Conservation (phyloP, 1,139 yeast species). For the Protomyces arabidopsidicola region DNA sequence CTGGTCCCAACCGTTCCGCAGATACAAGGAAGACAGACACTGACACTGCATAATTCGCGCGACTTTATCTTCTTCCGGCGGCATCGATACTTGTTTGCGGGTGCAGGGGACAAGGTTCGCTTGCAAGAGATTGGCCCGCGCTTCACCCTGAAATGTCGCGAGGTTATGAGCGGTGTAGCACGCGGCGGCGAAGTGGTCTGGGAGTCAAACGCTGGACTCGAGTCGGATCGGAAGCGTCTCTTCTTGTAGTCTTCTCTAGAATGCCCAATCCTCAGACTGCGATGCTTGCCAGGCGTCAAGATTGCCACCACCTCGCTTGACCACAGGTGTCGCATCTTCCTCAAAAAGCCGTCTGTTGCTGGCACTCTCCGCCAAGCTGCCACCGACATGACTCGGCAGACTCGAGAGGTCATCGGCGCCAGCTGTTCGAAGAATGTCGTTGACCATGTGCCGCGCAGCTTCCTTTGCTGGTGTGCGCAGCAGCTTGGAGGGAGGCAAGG, state of each 20-base stretch:
- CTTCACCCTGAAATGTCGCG: slow-evolving; percentile 78
- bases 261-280: background rate
- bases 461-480: slow-evolving; percentile 27
- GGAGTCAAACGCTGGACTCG: slow-evolving; percentile 27
- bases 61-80: slow-evolving; percentile 92
- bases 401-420: slow-evolving; percentile 22
- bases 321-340: background rate
- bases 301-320: background rate
- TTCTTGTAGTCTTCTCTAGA: background rate
- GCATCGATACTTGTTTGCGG: slow-evolving; percentile 82
- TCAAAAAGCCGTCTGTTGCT: background rate
- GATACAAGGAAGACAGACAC: slow-evolving; percentile 89
- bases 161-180: slow-evolving; percentile 78
- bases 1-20: slow-evolving; percentile 91
- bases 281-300: background rate
- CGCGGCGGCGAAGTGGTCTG: slow-evolving; percentile 27
- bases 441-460: slow-evolving; percentile 23
- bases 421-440: slow-evolving; percentile 30
- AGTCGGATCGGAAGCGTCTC: slow-evolving; percentile 20
- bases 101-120: slow-evolving; percentile 72
- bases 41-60: slow-evolving; percentile 91
- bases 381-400: slow-evolving; percentile 4
- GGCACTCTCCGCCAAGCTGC: background rate
- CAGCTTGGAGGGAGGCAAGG: slow-evolving; percentile 26
- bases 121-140: slow-evolving; percentile 95